Conservation (phyloP, 495 filamentous ascomycete genomes). For the Penicillium chermesinum region DNA sequence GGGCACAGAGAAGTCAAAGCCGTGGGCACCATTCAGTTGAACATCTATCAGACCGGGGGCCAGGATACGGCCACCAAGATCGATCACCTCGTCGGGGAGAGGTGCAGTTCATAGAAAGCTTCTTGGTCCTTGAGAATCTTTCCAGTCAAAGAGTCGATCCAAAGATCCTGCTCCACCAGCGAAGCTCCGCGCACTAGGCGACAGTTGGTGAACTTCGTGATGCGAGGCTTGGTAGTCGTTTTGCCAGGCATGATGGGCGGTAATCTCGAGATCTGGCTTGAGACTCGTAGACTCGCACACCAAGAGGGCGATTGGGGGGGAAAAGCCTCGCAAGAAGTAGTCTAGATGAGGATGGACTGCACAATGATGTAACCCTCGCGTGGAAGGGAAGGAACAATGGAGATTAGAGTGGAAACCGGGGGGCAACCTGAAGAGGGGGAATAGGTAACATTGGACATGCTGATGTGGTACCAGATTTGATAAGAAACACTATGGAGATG, state of each 20-base stretch:
- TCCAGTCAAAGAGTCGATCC: conserved; percentile 69
- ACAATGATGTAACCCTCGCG: conserved; percentile 24
- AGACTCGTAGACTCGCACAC: too few relatives aligned
- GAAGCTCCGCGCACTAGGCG: conserved; percentile 57
- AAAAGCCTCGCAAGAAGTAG: conserved; percentile 4
- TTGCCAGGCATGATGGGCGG: conserved; percentile 37
- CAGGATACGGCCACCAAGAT: conserved; percentile 73
- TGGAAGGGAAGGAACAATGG: neutral
- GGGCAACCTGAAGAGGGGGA: too few relatives aligned
- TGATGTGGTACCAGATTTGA: conserved; percentile 18
- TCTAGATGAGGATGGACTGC: conserved; percentile 2
- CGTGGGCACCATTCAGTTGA: conserved; percentile 80
- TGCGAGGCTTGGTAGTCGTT: conserved; percentile 36
- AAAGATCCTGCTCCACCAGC: conserved; percentile 68
- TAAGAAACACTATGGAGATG: neutral
- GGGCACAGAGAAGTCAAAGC: conserved; percentile 78
- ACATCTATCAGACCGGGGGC: conserved; percentile 80
- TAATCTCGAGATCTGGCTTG: neutral
- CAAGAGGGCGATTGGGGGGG: conserved; percentile 5
- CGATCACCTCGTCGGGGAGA: conserved; percentile 51
- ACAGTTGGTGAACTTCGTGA: conserved; percentile 83
- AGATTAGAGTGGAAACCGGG: neutral
- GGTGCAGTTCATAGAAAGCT: conserved; percentile 65
- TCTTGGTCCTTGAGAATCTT: conserved; percentile 71
- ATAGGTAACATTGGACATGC: conserved; percentile 27